Base-by-base conservation (phyloP, 768 basidiomycete species). In the Mycena indigotica region DNA sequence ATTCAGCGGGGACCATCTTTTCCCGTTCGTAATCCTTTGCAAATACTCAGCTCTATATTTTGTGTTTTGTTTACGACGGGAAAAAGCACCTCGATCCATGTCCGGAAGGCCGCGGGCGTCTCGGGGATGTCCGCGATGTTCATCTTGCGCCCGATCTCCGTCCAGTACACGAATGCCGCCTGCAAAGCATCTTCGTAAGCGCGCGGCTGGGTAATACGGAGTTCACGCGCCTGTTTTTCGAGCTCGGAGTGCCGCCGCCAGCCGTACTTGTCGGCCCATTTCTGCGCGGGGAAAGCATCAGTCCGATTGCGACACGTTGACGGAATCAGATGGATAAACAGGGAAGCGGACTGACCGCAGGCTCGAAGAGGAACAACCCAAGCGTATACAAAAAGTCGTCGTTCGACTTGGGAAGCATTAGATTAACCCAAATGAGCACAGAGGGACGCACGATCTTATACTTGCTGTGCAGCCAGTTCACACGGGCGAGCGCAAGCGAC, bases 71-170 rank as follows among this genome's bases (percentile, higher is more conserved):
- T 4, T 10, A 50, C 2, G 39, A 15, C 28, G 30, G 25, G 4
- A 28, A 2, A 13, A 57, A 71, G 30, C 53, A 80, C 80, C 63
- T 61, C 56, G n/a, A 72, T 66, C 80, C 80, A 82, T 4, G 59
- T 65, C 12, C 59, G 57, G 53, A 82, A 62, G 3, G 65, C 77
- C 17, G 77, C 71, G 15, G 75, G 38, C 2, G 71, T 73, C 2
- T 70, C 70, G 2, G 81, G 82, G 38, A 84, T 79, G 60, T 77
- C 73, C 44, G 69, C 61, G 49, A 84, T 82, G 5, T 72, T 69
- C 81, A 84, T 82, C 48, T 74, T 67, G 38, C 65, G 63, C 3
- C 81, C 81, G 15, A 82, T 72, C 59, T 81, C 80, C 1, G 45
- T 40, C 80, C 81, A 84, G 58, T 75, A 77, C 1, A 76, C 66